Evolutionary conservation across 2,329 filamentous ascomycete genomes (phyloP), one percentile per base, ranked within the genome.

Genomic region (Aspergillus sp.): DNA sequence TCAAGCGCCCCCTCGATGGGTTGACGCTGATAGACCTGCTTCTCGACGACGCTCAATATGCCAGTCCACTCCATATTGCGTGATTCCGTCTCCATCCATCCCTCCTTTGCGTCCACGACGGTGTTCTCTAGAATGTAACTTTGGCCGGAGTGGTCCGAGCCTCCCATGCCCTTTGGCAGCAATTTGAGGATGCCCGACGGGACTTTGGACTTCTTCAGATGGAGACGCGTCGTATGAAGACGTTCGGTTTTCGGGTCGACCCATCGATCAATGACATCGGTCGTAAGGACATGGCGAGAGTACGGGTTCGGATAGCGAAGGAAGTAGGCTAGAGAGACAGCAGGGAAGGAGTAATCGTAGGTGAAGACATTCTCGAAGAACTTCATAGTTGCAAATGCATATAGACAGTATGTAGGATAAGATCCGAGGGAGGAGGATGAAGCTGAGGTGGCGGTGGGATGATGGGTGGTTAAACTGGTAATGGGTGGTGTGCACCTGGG

Each of bases 241-340:
- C 83, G 83, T 63, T 86, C 80, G 2, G 84, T 87, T 26, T 76
- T 75, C 2, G 85, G 81, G 36, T 88, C 86, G 72, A 85, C 85
- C 74, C 81, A 79, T 57, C 86, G 84, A 62, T 84, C 81, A 71
- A 89, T 87, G 71, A 87, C 86, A 77, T 89, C 86, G 67, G 85
- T 87, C 54, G 84, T 86, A 65, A 87, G 78, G 65, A 89, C 86
- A 78, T 89, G 86, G 59, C 80, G 83, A 54, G 83, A 84, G 76
- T 87, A 88, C 29, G 86, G 86, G 67, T 89, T 89, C 1, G 86
- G 86, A 69, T 89, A 89, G 67, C 86, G 86, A 56, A 89, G 82
- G 75, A 88, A 88, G 77, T 88, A 89, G 73, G 86, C 86, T 61
- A 89, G 81, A 52, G 85, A 85, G 57, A 88, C 86, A 68, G 86